phyloP scores from a whole-genome alignment of 495 filamentous ascomycete species.

The Podospora anserina region DNA sequence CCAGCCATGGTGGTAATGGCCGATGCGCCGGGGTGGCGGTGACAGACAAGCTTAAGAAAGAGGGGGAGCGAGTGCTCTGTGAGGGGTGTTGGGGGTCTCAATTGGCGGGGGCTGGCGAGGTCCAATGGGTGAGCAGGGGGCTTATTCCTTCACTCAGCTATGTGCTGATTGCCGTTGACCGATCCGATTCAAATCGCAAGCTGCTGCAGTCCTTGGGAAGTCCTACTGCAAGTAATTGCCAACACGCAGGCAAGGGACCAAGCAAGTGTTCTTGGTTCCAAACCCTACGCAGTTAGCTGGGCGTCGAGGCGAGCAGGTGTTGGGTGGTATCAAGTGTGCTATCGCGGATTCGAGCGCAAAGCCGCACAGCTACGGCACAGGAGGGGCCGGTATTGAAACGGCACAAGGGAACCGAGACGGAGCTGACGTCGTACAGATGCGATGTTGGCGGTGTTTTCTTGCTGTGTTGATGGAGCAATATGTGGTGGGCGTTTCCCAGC shows the following conservation, averaged over 20 bases:
- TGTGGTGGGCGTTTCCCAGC: neutral
- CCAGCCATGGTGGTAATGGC: conserved; percentile 5
- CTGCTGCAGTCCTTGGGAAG: conserved; percentile 3
- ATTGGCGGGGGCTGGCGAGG: neutral
- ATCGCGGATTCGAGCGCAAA: neutral
- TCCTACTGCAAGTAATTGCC: neutral
- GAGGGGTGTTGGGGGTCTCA: neutral
- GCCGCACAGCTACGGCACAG: neutral
- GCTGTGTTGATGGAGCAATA: neutral
- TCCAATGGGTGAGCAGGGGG: neutral
- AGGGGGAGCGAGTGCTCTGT: conserved; percentile 2
- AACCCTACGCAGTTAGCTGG: neutral
- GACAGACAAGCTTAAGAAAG: neutral
- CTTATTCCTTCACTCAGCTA: neutral
- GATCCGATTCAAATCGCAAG: neutral
- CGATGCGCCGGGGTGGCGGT: neutral
- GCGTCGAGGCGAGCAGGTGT: neutral
- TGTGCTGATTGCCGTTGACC: neutral
- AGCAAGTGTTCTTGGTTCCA: neutral
- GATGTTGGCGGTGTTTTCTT: neutral
- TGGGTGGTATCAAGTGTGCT: neutral
- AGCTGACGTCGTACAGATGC: neutral
- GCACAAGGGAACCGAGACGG: neutral
- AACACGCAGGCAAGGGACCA: neutral
- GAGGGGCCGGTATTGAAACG: neutral